Conservation (phyloP, 2,329 filamentous ascomycete genomes). For the Rhynchosporium graminicola region DNA sequence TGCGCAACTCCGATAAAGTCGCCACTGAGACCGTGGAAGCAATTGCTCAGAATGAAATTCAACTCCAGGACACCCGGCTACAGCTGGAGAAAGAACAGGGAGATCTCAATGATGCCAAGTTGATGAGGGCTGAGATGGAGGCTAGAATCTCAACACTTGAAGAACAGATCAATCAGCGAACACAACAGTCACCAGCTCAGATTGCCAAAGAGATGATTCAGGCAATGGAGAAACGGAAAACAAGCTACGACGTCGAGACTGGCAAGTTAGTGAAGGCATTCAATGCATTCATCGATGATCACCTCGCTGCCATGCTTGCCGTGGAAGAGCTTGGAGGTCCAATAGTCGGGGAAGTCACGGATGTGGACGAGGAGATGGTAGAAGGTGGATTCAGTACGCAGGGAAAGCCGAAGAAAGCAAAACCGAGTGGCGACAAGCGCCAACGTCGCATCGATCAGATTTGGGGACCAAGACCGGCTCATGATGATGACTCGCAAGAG, state of each 20-base stretch:
- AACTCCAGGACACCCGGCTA: slow-evolving; percentile 47
- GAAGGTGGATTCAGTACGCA: slow-evolving; percentile 61
- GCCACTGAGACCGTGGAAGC: slow-evolving; percentile 64
- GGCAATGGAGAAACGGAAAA: slow-evolving; percentile 60
- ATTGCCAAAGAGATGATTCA: slow-evolving; percentile 63
- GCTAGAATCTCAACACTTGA: slow-evolving; percentile 61
- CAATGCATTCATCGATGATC: slow-evolving; percentile 68
- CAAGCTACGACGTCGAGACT: slow-evolving; percentile 61
- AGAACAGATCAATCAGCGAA: slow-evolving; percentile 56
- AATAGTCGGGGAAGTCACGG: slow-evolving; percentile 73
- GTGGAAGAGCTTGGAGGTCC: slow-evolving; percentile 83
- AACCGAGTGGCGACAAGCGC: slow-evolving; percentile 51
- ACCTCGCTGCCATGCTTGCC: slow-evolving; percentile 74
- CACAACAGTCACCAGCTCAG: slow-evolving; percentile 60
- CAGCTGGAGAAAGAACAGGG: slow-evolving; percentile 54
- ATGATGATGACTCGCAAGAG: slow-evolving; percentile 46
- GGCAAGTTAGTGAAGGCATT: slow-evolving; percentile 62
- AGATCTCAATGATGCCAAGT: slow-evolving; percentile 55
- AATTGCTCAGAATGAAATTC: slow-evolving; percentile 49
- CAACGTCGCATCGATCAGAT: slow-evolving; percentile 66
- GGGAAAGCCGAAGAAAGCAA: slow-evolving; percentile 56
- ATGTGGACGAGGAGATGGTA: slow-evolving; percentile 61
- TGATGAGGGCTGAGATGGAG: slow-evolving; percentile 55
- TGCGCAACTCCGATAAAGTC: slow-evolving; percentile 66
- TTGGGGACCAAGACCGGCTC: slow-evolving; percentile 46